Percentiles rank a stretch among this genome's conserved stretches.
Evolutionary conservation across 495 filamentous ascomycete species (phyloP).

Genomic region (Neurospora africana): DNA sequence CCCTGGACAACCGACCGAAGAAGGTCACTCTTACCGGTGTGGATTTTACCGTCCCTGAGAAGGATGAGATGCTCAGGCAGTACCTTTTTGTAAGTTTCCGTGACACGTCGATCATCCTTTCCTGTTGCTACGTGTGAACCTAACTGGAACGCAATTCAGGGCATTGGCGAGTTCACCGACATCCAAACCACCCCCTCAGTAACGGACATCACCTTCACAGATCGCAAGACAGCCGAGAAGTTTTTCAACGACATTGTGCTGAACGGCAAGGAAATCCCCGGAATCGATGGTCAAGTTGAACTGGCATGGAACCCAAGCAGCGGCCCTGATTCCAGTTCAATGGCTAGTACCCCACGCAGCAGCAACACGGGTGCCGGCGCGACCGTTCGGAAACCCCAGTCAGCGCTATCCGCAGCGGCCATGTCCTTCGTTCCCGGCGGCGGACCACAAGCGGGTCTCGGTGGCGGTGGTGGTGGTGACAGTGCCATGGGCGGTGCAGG

Average conservation of each 20-base stretch:
- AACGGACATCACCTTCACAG: constrained; percentile 70
- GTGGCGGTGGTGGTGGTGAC: constrained; percentile 1
- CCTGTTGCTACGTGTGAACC: constrained; percentile 8
- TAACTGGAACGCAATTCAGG: constrained; percentile 35
- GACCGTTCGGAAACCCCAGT: background rate
- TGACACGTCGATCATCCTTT: background rate
- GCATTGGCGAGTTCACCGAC: constrained; percentile 70
- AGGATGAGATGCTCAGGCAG: constrained; percentile 75
- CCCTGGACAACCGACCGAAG: constrained; percentile 80
- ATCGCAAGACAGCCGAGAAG: constrained; percentile 81
- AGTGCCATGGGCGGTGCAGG: background rate
- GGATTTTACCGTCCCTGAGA: constrained; percentile 51
- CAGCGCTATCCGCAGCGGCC: background rate
- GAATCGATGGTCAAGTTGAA: constrained; percentile 62
- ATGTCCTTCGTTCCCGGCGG: background rate
- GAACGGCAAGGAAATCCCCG: constrained; percentile 51
- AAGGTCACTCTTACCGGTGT: constrained; percentile 62
- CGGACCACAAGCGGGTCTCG: background rate
- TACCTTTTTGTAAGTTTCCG: constrained; percentile 64
- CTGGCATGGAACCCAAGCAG: constrained; percentile 54
- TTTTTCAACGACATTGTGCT: constrained; percentile 55
- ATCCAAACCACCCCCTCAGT: constrained; percentile 54
- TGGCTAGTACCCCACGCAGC: constrained; percentile 4
- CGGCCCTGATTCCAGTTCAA: constrained; percentile 26
- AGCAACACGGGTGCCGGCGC: background rate